These are phyloP conservation scores for Moniliella sp. DNA, from an alignment of 1,284 basidiomycete species.

Conservation along the genomic window DNA sequence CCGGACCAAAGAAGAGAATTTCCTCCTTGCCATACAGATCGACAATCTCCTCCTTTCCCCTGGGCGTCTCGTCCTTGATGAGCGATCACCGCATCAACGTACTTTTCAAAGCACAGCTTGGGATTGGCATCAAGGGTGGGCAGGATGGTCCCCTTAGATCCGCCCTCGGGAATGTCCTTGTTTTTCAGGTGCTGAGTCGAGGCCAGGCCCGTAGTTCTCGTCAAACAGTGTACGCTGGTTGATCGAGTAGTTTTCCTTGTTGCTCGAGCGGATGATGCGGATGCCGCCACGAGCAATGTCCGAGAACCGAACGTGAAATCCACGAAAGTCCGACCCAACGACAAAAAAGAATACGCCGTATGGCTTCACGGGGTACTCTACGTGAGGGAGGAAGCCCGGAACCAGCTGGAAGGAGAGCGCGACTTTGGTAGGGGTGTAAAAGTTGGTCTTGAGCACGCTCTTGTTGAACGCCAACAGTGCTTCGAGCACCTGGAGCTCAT, in stretches of 20 bases:
- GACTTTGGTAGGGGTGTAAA: conserved; percentile 77
- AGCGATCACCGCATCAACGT: conserved; percentile 51
- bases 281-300: conserved; percentile 95
- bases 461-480: conserved; percentile 92
- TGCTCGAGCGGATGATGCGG: conserved; percentile 77
- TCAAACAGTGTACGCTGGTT: conserved; percentile 91
- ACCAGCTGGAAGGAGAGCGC: conserved; percentile 87
- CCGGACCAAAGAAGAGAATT: conserved; percentile 90
- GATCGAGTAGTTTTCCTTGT: conserved; percentile 88
- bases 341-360: conserved; percentile 63
- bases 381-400: conserved; percentile 72
- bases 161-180: conserved; percentile 80
- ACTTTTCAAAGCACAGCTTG: conserved; percentile 83
- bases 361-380: conserved; percentile 42
- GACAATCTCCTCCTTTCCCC: conserved; percentile 66
- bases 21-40: conserved; percentile 70
- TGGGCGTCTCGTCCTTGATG: too few relatives aligned
- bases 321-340: conserved; percentile 83
- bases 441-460: conserved; percentile 61
- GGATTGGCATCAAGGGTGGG: conserved; percentile 64
- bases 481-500: conserved; percentile 82
- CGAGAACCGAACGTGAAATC: conserved; percentile 91
- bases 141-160: conserved; percentile 88
- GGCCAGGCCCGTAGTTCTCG: conserved; percentile 91
- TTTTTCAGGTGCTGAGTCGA: conserved; percentile 85